phyloP scores from a whole-genome alignment of 2,329 filamentous ascomycete genomes.

The Mollisia scopiformis region DNA sequence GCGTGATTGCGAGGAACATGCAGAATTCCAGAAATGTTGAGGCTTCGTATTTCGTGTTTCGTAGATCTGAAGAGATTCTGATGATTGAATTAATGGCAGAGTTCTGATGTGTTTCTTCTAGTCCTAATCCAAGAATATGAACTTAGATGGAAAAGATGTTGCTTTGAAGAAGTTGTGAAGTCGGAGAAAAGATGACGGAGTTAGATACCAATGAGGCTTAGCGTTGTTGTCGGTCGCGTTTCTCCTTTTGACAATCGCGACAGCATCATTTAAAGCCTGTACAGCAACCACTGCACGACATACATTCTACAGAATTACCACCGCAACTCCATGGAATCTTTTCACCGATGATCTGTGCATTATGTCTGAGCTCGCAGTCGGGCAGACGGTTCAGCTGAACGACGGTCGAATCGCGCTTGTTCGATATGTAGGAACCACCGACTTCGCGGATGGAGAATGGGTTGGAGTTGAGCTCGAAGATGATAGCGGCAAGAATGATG shows the following conservation, averaged over 20 bases:
- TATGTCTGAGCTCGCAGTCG: constrained; percentile 59
- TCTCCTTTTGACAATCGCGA: neutral
- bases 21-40: too few relatives aligned
- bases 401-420: constrained; percentile 78
- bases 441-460: constrained; percentile 84
- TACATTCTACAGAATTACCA: neutral
- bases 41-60: too few relatives aligned
- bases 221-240: too few relatives aligned
- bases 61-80: too few relatives aligned
- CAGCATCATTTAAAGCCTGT: neutral
- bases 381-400: constrained; percentile 64
- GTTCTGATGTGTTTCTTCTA: too few relatives aligned
- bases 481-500: constrained; percentile 88
- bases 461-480: constrained; percentile 87
- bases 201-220: neutral
- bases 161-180: too few relatives aligned
- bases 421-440: constrained; percentile 79
- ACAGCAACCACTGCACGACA: neutral
- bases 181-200: too few relatives aligned
- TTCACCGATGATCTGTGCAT: constrained; percentile 32
- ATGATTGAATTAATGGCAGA: too few relatives aligned
- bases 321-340: constrained; percentile 5
- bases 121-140: too few relatives aligned
- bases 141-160: neutral
- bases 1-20: too few relatives aligned